These are phyloP conservation scores for Paramecium primaurelia DNA, from an alignment of 73 alveolate species.

Conservation along the genomic window DNA sequence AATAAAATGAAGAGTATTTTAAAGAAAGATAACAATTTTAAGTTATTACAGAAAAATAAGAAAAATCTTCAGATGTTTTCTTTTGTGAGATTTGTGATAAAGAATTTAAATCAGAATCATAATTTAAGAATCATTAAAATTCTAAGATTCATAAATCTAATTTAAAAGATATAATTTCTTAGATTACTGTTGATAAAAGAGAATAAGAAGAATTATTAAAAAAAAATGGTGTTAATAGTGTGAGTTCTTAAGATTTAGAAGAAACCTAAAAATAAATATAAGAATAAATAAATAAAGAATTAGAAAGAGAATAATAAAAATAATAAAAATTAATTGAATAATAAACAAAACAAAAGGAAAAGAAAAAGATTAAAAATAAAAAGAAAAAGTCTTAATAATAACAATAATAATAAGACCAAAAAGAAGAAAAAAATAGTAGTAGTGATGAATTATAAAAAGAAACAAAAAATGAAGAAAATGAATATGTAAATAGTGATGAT, in stretches of 20 bases:
- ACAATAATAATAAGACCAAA: neutral
- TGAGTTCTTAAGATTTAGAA: neutral
- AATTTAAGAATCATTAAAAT: conserved; percentile 73
- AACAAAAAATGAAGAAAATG: neutral
- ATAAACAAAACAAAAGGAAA: neutral
- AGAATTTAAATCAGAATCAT: conserved; percentile 78
- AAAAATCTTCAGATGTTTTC: conserved; percentile 57
- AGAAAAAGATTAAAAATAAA: neutral
- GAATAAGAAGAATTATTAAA: conserved; percentile 37
- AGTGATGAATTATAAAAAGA: neutral
- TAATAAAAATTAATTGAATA: conserved; percentile 14
- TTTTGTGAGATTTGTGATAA: conserved; percentile 81
- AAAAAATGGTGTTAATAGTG: neutral
- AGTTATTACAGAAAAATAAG: conserved; percentile 49
- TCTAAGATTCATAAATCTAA: conserved; percentile 82
- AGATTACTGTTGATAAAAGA: neutral
- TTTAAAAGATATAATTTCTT: conserved; percentile 33
- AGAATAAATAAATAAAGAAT: neutral
- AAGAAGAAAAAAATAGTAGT: neutral
- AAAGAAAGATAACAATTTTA: conserved; percentile 61
- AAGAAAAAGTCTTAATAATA: neutral
- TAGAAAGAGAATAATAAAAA: neutral
- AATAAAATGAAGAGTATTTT: conserved; percentile 48
- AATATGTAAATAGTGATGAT: conserved; percentile 53
- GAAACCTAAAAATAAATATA: neutral